Conservation (phyloP, 129 eudicot species). For the Flaveria robusta region DNA sequence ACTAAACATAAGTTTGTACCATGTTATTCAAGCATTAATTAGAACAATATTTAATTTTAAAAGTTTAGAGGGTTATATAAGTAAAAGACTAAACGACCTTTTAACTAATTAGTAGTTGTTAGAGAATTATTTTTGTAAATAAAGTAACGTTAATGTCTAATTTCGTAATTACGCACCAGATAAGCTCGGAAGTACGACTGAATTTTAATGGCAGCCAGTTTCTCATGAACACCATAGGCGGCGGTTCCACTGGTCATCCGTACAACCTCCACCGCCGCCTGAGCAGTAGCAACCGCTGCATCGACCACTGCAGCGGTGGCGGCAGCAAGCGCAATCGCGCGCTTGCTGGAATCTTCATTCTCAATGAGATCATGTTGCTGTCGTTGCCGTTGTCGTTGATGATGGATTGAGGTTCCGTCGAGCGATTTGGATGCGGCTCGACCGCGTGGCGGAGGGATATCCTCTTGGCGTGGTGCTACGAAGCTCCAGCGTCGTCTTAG, state of each 20-base stretch:
- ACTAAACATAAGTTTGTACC: no score
- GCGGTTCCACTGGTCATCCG: conserved; percentile 39
- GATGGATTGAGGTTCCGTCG: not conserved
- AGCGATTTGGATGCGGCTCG: conserved; percentile 3
- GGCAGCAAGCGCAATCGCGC: conserved; percentile 64
- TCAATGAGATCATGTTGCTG: not conserved
- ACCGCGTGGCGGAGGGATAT: not conserved
- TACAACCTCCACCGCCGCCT: conserved; percentile 64
- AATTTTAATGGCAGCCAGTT: conserved; percentile 65
- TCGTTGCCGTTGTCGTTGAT: no score
- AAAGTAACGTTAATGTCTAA: not conserved
- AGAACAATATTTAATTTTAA: no score
- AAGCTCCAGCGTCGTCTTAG: conserved; percentile 68
- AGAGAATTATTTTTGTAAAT: not conserved
- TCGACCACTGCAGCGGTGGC: conserved; percentile 76
- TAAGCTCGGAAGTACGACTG: conserved; percentile 82
- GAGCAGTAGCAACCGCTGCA: conserved; percentile 71
- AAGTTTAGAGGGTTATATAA: no score
- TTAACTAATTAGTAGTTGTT: no score
- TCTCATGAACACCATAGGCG: conserved; percentile 37
- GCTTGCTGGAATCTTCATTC: conserved; percentile 45
- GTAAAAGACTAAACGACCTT: conserved; percentile 3
- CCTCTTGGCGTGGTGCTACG: conserved; percentile 43
- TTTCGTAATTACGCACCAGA: conserved; percentile 47
- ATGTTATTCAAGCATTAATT: no score